A percentile compares a stretch with the other conserved stretches of the same genome.
phyloP scores from a whole-genome alignment of 495 filamentous ascomycete genomes.

The Tuber microsphaerosporum region DNA sequence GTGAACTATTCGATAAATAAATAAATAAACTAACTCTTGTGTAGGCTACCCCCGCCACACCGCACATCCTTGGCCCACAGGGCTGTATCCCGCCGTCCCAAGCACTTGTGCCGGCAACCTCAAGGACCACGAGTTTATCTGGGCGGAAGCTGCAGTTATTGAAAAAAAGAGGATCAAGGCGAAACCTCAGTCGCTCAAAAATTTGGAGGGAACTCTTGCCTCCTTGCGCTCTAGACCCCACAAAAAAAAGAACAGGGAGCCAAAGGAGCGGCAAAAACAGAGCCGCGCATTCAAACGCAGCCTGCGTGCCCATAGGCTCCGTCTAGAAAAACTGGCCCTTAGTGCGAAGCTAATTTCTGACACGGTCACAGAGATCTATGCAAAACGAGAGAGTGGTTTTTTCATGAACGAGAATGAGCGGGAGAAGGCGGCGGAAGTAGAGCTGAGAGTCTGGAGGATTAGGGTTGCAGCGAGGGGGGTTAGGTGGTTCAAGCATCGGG shows the following conservation, averaged over 20 bases:
- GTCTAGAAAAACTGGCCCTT: background rate
- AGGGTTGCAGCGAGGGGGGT: background rate
- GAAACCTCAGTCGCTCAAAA: background rate
- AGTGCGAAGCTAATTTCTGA: background rate
- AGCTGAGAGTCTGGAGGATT: background rate
- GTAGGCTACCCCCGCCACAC: background rate
- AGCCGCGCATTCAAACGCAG: background rate
- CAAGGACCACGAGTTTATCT: background rate
- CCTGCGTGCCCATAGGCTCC: background rate
- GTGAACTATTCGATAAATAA: background rate
- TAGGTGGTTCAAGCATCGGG: background rate
- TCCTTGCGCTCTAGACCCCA: background rate
- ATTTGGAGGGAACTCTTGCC: background rate
- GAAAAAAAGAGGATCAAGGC: background rate
- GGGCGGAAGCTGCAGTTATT: background rate
- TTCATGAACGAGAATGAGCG: background rate
- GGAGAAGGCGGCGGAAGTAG: background rate
- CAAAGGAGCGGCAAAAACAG: background rate
- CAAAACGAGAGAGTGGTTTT: background rate
- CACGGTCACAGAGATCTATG: background rate
- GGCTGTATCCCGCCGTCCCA: background rate
- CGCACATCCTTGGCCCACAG: background rate
- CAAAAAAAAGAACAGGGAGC: background rate
- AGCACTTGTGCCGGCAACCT: background rate
- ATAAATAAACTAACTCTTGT: background rate